These are phyloP conservation scores for Marvania coccoides DNA, from an alignment of 139 green algal genomes.

Conservation along the genomic window DNA sequence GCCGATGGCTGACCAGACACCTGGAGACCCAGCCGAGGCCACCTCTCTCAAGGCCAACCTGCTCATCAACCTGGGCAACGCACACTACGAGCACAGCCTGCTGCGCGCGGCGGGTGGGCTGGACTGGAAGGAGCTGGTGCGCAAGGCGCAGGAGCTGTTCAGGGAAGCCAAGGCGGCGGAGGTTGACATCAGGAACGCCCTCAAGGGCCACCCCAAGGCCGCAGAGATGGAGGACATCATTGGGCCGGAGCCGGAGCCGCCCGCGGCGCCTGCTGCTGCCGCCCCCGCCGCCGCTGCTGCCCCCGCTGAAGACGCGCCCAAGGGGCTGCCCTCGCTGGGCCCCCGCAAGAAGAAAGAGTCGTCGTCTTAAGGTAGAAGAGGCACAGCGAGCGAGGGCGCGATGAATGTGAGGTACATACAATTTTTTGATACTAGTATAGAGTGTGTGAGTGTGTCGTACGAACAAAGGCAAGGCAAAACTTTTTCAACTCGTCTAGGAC, in stretches of 20 bases:
- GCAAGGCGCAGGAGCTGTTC: constrained; percentile 35
- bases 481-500: too few relatives aligned
- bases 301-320: constrained; percentile 17
- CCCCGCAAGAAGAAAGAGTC: constrained; percentile 33
- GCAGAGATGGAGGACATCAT: constrained; percentile 32
- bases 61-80: constrained; percentile 31
- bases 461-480: too few relatives aligned
- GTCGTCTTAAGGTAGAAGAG: too few relatives aligned
- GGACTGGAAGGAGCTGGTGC: constrained; percentile 34
- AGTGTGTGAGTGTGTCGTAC: too few relatives aligned
- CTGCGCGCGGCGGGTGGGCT: constrained; percentile 18
- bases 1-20: constrained; percentile 23
- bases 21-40: constrained; percentile 13
- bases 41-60: constrained; percentile 21
- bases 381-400: neutral
- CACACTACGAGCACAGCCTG: constrained; percentile 32
- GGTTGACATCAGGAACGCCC: constrained; percentile 32
- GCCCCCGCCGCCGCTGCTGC: neutral
- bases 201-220: constrained; percentile 32
- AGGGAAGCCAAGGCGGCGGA: constrained; percentile 25
- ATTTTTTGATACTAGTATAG: neutral
- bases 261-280: neutral
- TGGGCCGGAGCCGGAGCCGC: constrained; percentile 19
- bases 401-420: neutral
- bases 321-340: constrained; percentile 29